phyloP scores from a whole-genome alignment of 345 rosid genomes.

The Syzygium aqueum region DNA sequence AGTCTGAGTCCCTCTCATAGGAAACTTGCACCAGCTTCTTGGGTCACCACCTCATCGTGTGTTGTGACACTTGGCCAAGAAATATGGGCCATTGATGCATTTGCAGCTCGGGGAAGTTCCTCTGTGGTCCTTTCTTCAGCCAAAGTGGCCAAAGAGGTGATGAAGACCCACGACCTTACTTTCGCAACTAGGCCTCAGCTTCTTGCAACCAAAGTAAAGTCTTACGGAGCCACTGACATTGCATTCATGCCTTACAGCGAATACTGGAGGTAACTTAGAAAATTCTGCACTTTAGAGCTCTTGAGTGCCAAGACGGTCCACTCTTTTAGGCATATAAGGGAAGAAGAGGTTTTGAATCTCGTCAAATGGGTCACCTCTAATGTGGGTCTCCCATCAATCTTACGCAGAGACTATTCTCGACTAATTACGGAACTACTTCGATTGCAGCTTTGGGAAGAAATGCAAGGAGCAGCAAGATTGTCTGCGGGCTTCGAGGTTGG shows the following conservation, averaged over 20 bases:
- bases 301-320: constrained; percentile 5
- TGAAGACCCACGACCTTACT: constrained; percentile 21
- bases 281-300: constrained; percentile 3
- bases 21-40: constrained; percentile 16
- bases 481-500: too few relatives aligned
- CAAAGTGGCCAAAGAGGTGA: constrained; percentile 11
- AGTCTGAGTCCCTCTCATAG: constrained; percentile 11
- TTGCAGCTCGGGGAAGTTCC: constrained; percentile 17
- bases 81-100: constrained; percentile 28
- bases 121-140: constrained; percentile 12
- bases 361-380: neutral
- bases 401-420: neutral
- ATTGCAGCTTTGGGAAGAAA: constrained; percentile 1
- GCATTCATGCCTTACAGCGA: constrained; percentile 9
- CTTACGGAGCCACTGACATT: constrained; percentile 2
- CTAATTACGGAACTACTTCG: neutral
- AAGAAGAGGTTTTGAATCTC: constrained; percentile 11
- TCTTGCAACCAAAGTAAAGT: neutral
- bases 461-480: too few relatives aligned
- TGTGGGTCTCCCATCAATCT: constrained; percentile 10
- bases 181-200: constrained; percentile 16
- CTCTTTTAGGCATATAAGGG: constrained; percentile 10
- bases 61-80: constrained; percentile 14
- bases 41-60: constrained; percentile 11
- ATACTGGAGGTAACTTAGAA: constrained; percentile 19